phyloP scores from a whole-genome alignment of 2,329 filamentous ascomycete species.

The Aureobasidium sp. region DNA sequence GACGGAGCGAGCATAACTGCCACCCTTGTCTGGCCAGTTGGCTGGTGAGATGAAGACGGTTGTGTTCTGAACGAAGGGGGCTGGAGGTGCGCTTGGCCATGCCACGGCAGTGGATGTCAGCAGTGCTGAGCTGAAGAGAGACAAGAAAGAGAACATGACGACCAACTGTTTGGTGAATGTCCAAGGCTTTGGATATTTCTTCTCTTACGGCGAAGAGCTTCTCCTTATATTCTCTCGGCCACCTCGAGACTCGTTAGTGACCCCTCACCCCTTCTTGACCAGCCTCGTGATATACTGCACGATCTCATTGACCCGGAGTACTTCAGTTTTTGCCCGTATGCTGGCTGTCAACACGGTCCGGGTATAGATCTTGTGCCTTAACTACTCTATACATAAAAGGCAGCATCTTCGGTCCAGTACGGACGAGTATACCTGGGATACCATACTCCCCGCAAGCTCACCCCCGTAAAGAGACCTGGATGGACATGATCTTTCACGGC shows the following conservation, averaged over 20 bases:
- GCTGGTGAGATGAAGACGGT: slow-evolving; percentile 21
- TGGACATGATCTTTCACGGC: background rate
- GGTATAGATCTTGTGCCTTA: background rate
- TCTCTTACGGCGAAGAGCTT: background rate
- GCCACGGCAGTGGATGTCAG: background rate
- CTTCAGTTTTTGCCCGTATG: slow-evolving; percentile 4
- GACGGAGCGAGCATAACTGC: slow-evolving; percentile 44
- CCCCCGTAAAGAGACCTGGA: background rate
- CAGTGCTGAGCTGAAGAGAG: background rate
- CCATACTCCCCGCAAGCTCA: background rate
- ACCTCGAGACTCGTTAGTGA: background rate
- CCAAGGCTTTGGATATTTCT: background rate
- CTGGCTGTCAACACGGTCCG: background rate
- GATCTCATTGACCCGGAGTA: slow-evolving; percentile 1
- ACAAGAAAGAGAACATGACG: slow-evolving; percentile 6
- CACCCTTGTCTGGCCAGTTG: slow-evolving; percentile 28
- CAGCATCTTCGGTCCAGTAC: background rate
- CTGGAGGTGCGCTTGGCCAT: slow-evolving; percentile 4
- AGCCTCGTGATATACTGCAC: slow-evolving; percentile 7
- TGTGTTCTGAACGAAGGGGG: slow-evolving; percentile 13
- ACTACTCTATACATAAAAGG: background rate
- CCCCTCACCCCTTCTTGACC: slow-evolving; percentile 1
- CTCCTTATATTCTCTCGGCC: background rate
- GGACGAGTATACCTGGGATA: background rate
- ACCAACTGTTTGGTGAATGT: background rate